Percentiles rank a stretch among this genome's conserved stretches.
Evolutionary conservation across 306 rosid genomes (phyloP).

Genomic region (Trichosanthes truncata): DNA sequence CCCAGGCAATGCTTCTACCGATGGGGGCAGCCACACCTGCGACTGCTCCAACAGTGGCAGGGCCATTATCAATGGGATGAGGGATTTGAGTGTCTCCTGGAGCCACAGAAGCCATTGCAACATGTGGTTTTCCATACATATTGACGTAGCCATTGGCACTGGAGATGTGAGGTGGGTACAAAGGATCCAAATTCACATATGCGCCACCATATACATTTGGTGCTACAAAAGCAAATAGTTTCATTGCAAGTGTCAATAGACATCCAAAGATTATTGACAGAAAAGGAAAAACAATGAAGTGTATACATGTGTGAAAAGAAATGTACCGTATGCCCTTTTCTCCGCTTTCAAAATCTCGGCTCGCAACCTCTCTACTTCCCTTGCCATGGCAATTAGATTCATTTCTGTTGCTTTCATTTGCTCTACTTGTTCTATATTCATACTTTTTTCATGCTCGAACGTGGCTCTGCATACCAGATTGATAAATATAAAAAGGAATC

Average conservation of each 20-base stretch:
- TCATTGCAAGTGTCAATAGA: constrained; percentile 17
- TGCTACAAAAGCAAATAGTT: constrained; percentile 24
- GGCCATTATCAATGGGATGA: constrained; percentile 32
- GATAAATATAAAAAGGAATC: constrained; percentile 12
- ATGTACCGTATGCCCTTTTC: constrained; percentile 55
- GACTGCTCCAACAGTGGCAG: constrained; percentile 15
- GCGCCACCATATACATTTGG: constrained; percentile 28
- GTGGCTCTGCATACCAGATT: constrained; percentile 32
- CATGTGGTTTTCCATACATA: neutral
- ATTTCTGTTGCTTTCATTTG: constrained; percentile 59
- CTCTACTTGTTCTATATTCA: constrained; percentile 64
- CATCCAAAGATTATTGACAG: constrained; percentile 7
- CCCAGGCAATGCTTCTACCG: constrained; percentile 19
- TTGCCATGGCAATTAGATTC: constrained; percentile 61
- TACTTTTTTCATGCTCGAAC: constrained; percentile 62
- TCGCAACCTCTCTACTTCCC: constrained; percentile 67
- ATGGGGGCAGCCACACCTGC: constrained; percentile 2
- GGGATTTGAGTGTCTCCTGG: constrained; percentile 30
- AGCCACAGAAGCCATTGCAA: neutral
- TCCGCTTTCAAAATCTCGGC: constrained; percentile 51
- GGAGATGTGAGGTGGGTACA: constrained; percentile 17
- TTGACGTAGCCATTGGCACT: constrained; percentile 22
- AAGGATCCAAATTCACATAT: constrained; percentile 13
- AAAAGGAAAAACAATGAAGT: neutral
- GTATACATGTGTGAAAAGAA: constrained; percentile 10